Percentiles rank a stretch among this genome's conserved stretches.
These are phyloP conservation scores for Primulina eburnea DNA, from an alignment of 257 asterid species.

Conservation along the genomic window DNA sequence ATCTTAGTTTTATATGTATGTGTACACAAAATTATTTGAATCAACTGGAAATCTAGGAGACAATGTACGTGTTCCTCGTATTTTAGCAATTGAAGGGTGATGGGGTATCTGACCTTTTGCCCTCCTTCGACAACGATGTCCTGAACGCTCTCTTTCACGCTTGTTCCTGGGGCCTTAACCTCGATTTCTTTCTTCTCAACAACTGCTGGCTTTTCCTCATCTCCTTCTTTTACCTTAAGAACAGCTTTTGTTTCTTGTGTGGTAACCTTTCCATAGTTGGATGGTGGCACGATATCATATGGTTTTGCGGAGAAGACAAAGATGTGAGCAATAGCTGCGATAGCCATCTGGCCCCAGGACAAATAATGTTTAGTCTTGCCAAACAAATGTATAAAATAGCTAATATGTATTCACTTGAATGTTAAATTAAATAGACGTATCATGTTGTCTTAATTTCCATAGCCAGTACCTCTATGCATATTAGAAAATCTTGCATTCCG, in stretches of 20 bases:
- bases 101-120: slow-evolving; percentile 54
- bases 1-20: not conserved
- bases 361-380: not conserved
- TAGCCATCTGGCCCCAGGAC: slow-evolving; percentile 64
- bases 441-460: not conserved
- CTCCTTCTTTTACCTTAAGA: slow-evolving; percentile 50
- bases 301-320: slow-evolving; percentile 83
- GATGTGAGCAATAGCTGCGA: slow-evolving; percentile 90
- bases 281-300: slow-evolving; percentile 53
- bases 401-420: not conserved
- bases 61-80: not conserved
- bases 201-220: slow-evolving; percentile 45
- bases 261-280: slow-evolving; percentile 39
- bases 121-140: slow-evolving; percentile 96
- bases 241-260: slow-evolving; percentile 48
- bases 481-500: slow-evolving; percentile 78
- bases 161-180: slow-evolving; percentile 80
- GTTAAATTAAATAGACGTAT: not conserved
- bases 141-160: slow-evolving; percentile 84
- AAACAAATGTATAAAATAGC: not conserved
- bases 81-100: not conserved
- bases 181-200: slow-evolving; percentile 60
- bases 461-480: slow-evolving; percentile 71
- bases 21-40: not conserved
- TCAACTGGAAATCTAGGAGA: not conserved